phyloP scores from a whole-genome alignment of 129 eudicot genomes.

The Oenanthe sinensis region DNA sequence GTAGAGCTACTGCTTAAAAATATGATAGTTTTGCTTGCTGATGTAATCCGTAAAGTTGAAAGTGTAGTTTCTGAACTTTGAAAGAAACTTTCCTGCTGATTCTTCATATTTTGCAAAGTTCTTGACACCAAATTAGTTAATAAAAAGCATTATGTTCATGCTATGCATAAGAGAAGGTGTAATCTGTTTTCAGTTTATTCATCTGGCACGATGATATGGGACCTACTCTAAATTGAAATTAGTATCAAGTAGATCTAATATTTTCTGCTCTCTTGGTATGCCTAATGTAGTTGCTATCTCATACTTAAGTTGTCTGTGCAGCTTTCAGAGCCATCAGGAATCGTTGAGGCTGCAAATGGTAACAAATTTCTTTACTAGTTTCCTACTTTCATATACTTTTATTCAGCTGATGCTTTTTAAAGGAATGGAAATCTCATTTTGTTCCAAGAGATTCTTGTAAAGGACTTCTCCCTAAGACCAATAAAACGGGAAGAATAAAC shows the following conservation, averaged over 20 bases:
- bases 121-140: neutral
- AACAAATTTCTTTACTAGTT: conserved; percentile 5
- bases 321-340: conserved; percentile 97
- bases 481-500: neutral
- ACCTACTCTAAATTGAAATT: neutral
- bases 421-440: neutral
- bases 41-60: neutral
- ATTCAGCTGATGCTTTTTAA: neutral
- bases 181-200: neutral
- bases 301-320: conserved; percentile 22
- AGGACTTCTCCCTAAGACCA: neutral
- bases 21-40: neutral
- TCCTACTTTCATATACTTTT: neutral
- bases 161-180: neutral
- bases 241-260: neutral
- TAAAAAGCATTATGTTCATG: neutral
- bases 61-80: neutral
- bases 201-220: neutral
- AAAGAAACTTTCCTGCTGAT: neutral
- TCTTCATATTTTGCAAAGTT: neutral
- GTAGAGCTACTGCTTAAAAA: no score
- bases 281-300: neutral
- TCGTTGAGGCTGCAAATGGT: conserved; percentile 78
- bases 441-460: neutral
- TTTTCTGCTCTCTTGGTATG: neutral